Base-by-base conservation (phyloP, 2,329 filamentous ascomycete species). In the Huntiella abstrusa region DNA sequence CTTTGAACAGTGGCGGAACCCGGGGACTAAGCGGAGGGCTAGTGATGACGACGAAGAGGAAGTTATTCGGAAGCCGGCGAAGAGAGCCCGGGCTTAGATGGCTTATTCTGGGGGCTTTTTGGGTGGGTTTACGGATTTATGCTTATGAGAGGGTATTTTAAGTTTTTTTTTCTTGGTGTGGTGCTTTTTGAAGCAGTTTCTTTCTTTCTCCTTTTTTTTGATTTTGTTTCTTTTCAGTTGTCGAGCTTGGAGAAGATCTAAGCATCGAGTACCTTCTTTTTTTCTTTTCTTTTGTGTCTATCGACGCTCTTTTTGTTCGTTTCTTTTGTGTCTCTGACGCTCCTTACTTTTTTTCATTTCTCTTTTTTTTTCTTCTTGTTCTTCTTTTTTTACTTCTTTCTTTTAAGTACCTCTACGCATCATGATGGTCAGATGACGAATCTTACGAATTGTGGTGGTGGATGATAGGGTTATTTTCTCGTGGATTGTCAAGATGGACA, bases 1-100 rank as follows among this genome's bases (percentile, higher is more conserved):
- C 15, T 49, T 49, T 16, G 40, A 49, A 33, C 44, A 49, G 41
- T 49, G 48, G 48, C 44, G 48, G 32, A 49, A 35, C 39, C 35
- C 36, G 63, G 59, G 52, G 60, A 53, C 59, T 50, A 63, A 64
- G 50, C 64, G 57, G 51, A 71, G 67, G 61, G 64, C 63, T 10
- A 42, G 15, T 51, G 56, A 60, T 35, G 66, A 60, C 22, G 65
- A 60, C 32, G 39, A 42, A 17, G 22, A 13, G 5, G 47, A 48
- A 11, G 35, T 36, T 5, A 28, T 28, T 28, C 43, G 43, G 35
- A 39, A 17, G 10, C 16, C 44, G 4, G 15, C 36, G 6, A 49
- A 49, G 43, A 35, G 48, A 12, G 36, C 44, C 12, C 43, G 36
- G 34, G 36, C 36, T 28, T 49, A 49, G 22, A 17, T n/a, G 39